A percentile compares a stretch with the other conserved stretches of the same genome.
Evolutionary conservation across 495 filamentous ascomycete genomes (phyloP).

Genomic region (Parathielavia hyrcaniae): DNA sequence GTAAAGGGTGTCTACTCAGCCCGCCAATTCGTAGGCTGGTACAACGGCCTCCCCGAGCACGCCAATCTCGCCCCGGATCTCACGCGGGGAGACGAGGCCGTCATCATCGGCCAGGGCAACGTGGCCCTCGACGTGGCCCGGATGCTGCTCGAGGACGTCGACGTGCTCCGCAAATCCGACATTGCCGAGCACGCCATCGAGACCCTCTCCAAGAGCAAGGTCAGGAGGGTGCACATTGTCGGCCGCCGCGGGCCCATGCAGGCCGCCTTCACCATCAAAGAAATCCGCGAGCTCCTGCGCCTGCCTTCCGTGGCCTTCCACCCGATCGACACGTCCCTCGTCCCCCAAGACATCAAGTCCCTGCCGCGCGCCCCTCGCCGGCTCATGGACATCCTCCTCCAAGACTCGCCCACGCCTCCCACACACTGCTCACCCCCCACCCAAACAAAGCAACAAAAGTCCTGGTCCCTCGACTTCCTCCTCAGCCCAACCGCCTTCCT

Average conservation of each 20-base stretch:
- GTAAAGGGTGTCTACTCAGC: slow-evolving; percentile 77
- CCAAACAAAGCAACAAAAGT: slow-evolving; percentile 64
- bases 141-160: slow-evolving; percentile 69
- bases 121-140: slow-evolving; percentile 91
- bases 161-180: slow-evolving; percentile 71
- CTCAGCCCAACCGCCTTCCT: slow-evolving; percentile 67
- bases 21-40: slow-evolving; percentile 95
- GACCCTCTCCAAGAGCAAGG: slow-evolving; percentile 60
- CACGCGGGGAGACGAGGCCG: slow-evolving; percentile 69
- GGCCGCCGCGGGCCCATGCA: slow-evolving; percentile 85
- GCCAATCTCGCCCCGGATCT: slow-evolving; percentile 70
- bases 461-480: slow-evolving; percentile 80
- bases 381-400: slow-evolving; percentile 70
- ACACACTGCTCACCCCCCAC: neutral
- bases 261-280: slow-evolving; percentile 92
- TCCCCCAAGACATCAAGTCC: slow-evolving; percentile 55
- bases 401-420: slow-evolving; percentile 53
- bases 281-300: slow-evolving; percentile 77
- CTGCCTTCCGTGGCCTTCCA: slow-evolving; percentile 68
- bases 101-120: slow-evolving; percentile 91
- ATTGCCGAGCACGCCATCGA: slow-evolving; percentile 80
- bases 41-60: slow-evolving; percentile 88
- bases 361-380: slow-evolving; percentile 70
- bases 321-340: slow-evolving; percentile 55
- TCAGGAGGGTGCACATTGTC: slow-evolving; percentile 76